These are phyloP conservation scores for Thermothelomyces thermophilus DNA, from an alignment of 2,329 filamentous ascomycete genomes.

Conservation along the genomic window DNA sequence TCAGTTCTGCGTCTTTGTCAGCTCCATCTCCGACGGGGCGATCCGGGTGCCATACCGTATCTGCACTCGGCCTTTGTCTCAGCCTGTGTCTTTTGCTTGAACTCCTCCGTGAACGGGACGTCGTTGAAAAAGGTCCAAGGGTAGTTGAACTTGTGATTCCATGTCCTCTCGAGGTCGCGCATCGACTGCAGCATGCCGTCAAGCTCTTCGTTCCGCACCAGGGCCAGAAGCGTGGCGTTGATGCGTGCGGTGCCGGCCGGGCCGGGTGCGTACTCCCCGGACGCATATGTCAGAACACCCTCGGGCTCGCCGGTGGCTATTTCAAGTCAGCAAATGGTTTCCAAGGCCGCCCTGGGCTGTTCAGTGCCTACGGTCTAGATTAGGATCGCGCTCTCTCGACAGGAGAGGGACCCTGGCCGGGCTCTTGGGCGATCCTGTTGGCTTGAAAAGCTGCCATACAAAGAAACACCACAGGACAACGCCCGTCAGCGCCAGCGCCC, in stretches of 20 bases:
- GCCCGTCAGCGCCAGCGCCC: slow-evolving; percentile 66
- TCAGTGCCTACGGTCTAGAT: slow-evolving; percentile 77
- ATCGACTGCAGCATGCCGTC: slow-evolving; percentile 80
- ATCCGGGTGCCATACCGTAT: slow-evolving; percentile 64
- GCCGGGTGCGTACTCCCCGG: slow-evolving; percentile 70
- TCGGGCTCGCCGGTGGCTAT: slow-evolving; percentile 80
- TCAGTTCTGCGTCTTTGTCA: slow-evolving; percentile 53
- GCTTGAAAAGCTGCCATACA: slow-evolving; percentile 65
- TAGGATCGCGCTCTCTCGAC: slow-evolving; percentile 65
- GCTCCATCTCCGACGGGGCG: too few species aligned
- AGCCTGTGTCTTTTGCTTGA: slow-evolving; percentile 73
- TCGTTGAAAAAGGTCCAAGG: slow-evolving; percentile 99
- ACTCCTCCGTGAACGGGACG: slow-evolving; percentile 84
- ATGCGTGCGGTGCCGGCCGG: slow-evolving; percentile 73
- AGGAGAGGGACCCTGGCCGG: slow-evolving; percentile 35
- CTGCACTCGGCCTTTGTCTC: slow-evolving; percentile 81
- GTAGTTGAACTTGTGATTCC: slow-evolving; percentile 99
- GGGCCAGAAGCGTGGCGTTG: slow-evolving; percentile 83
- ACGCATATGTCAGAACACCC: slow-evolving; percentile 65
- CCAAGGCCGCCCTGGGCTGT: too few species aligned
- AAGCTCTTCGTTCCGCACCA: slow-evolving; percentile 89
- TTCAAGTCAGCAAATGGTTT: slow-evolving; percentile 8
- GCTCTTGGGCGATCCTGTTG: slow-evolving; percentile 37
- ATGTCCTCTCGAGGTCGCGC: slow-evolving; percentile 84
- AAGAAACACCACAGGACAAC: slow-evolving; percentile 72